Conservation (phyloP, 352 stramenopile genomes). For the Phytophthora aleatoria region DNA sequence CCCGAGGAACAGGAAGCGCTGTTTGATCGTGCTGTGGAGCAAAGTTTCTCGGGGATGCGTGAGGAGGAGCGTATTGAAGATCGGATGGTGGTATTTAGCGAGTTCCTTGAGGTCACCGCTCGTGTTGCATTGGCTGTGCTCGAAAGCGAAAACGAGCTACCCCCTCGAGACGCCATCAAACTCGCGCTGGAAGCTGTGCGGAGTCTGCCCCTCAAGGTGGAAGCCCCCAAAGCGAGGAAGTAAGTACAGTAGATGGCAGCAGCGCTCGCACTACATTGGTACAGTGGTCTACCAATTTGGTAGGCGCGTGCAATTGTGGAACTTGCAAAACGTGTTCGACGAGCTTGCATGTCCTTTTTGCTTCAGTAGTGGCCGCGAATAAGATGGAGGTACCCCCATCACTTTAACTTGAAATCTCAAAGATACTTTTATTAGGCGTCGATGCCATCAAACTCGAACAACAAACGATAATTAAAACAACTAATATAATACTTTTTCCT, state of each 20-base stretch:
- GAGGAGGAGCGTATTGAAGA: slow-evolving; percentile 42
- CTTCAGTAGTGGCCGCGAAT: slow-evolving; percentile 7
- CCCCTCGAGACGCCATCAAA: slow-evolving; percentile 71
- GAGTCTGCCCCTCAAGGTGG: slow-evolving; percentile 43
- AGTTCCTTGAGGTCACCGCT: slow-evolving; percentile 73
- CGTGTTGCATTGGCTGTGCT: slow-evolving; percentile 70
- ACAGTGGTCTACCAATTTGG: no score
- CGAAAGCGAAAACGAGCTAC: slow-evolving; percentile 56
- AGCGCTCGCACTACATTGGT: no score
- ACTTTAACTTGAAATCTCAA: not conserved
- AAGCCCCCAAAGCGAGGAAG: slow-evolving; percentile 20
- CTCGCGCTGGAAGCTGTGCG: slow-evolving; percentile 77
- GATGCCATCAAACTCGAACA: not conserved
- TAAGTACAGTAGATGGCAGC: not conserved
- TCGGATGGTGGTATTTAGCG: slow-evolving; percentile 66
- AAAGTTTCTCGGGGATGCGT: slow-evolving; percentile 63
- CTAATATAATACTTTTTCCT: slow-evolving; percentile 34
- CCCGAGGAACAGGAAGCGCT: slow-evolving; percentile 53
- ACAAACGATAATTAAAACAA: slow-evolving; percentile 21
- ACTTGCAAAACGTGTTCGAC: not conserved
- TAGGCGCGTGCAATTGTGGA: not conserved
- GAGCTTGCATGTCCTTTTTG: not conserved
- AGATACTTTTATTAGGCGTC: no score
- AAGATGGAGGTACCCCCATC: slow-evolving; percentile 1
- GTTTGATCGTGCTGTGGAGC: slow-evolving; percentile 63